Conservation (phyloP, 2,329 filamentous ascomycete genomes). For the Colletotrichum euphorbiae region DNA sequence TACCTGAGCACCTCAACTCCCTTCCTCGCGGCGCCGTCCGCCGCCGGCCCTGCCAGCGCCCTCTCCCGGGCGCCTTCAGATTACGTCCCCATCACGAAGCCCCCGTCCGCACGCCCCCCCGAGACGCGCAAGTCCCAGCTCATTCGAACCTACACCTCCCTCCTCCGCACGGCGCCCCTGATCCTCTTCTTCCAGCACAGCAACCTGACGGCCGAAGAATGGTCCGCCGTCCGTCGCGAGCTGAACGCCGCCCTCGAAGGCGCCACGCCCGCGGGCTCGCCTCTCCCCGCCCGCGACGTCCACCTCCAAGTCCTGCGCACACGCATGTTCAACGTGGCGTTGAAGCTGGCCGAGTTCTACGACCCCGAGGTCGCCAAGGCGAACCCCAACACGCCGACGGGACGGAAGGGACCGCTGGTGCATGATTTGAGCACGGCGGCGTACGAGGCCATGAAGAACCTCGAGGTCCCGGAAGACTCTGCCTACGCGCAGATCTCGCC, state of each 20-base stretch:
- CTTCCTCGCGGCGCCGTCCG: slow-evolving; percentile 43
- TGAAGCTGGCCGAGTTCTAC: slow-evolving; percentile 89
- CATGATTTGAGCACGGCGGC: slow-evolving; percentile 67
- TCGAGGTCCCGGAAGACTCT: slow-evolving; percentile 52
- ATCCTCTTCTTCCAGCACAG: slow-evolving; percentile 85
- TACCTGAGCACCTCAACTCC: slow-evolving; percentile 31
- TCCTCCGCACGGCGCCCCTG: slow-evolving; percentile 86
- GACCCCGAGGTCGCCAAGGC: slow-evolving; percentile 56
- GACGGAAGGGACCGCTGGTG: slow-evolving; percentile 48
- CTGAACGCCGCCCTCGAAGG: slow-evolving; percentile 56
- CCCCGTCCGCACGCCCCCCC: slow-evolving; percentile 86
- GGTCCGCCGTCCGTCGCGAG: slow-evolving; percentile 58
- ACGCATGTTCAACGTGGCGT: slow-evolving; percentile 86
- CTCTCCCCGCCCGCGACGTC: slow-evolving; percentile 69
- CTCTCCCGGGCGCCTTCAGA: slow-evolving; percentile 55
- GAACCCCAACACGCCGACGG: slow-evolving; percentile 47
- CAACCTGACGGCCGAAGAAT: slow-evolving; percentile 76
- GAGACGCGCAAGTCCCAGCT: slow-evolving; percentile 93
- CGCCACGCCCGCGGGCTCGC: slow-evolving; percentile 54
- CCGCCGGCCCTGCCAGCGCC: slow-evolving; percentile 43
- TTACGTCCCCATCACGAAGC: slow-evolving; percentile 77
- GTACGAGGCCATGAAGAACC: slow-evolving; percentile 59
- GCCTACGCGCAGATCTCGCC: slow-evolving; percentile 73
- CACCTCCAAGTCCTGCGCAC: slow-evolving; percentile 88
- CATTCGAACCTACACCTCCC: slow-evolving; percentile 84